Percentiles rank a stretch among this genome's conserved stretches.
Evolutionary conservation across 352 stramenopile genomes (phyloP).

Genomic region (Pythium brassicae): DNA sequence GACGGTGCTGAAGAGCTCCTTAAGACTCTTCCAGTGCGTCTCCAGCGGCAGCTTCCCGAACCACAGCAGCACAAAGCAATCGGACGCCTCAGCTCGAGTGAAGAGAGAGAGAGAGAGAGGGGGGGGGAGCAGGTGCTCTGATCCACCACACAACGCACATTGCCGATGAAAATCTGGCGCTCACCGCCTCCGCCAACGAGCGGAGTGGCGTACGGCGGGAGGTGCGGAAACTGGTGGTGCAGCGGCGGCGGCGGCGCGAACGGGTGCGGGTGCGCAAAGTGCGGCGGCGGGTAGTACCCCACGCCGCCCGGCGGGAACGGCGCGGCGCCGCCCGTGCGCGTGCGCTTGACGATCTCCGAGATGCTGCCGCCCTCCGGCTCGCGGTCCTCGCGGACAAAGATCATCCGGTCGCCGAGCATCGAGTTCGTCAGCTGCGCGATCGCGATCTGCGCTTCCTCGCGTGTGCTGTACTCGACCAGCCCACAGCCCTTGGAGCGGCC

Average conservation of each 20-base stretch:
- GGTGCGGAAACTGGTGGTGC: constrained; percentile 4
- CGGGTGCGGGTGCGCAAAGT: constrained; percentile 6
- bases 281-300: constrained; percentile 6
- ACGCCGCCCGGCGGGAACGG: not conserved
- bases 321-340: not conserved
- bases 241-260: not conserved
- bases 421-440: constrained; percentile 91
- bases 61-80: not conserved
- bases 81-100: constrained; percentile 12
- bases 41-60: constrained; percentile 54
- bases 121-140: no score
- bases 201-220: not conserved
- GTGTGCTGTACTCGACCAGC: constrained; percentile 61
- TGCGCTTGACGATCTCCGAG: constrained; percentile 53
- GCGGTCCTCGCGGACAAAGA: constrained; percentile 87
- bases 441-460: constrained; percentile 76
- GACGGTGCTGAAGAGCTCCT: constrained; percentile 58
- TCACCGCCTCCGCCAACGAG: constrained; percentile 17
- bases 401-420: constrained; percentile 87
- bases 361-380: constrained; percentile 71
- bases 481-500: constrained; percentile 90
- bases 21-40: constrained; percentile 65
- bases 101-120: no score
- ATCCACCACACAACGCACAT: constrained; percentile 24
- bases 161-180: constrained; percentile 69